Evolutionary conservation across 2,329 filamentous ascomycete species (phyloP).

Genomic region (Venturia effusa): DNA sequence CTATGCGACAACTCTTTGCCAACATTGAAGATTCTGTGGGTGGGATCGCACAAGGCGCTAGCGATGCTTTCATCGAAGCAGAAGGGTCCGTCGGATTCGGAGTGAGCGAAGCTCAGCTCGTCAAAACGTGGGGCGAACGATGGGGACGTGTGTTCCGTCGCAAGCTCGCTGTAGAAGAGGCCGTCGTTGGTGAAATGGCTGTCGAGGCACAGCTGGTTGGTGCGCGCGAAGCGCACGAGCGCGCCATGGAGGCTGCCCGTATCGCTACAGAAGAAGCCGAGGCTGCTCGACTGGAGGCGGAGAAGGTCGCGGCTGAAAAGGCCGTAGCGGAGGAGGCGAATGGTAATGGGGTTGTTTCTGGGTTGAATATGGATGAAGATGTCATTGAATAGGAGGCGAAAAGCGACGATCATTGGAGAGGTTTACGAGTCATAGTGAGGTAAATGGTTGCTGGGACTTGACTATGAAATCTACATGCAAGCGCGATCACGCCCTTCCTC

Average conservation of each 20-base stretch:
- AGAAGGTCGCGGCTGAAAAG: slow-evolving; percentile 13
- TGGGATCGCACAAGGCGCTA: slow-evolving; percentile 60
- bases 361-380: slow-evolving; percentile 1
- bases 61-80: slow-evolving; percentile 66
- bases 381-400: not conserved
- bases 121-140: slow-evolving; percentile 69
- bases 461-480: not conserved
- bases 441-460: not conserved
- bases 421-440: not conserved
- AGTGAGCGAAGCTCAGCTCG: slow-evolving; percentile 43
- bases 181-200: slow-evolving; percentile 45
- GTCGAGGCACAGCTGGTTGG: slow-evolving; percentile 32
- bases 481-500: not conserved
- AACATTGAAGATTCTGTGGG: slow-evolving; percentile 68
- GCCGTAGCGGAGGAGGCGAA: slow-evolving; percentile 2
- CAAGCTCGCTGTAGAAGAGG: slow-evolving; percentile 74
- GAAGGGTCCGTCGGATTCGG: slow-evolving; percentile 23
- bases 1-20: slow-evolving; percentile 70
- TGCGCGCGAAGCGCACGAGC: slow-evolving; percentile 12
- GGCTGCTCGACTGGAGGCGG: not conserved
- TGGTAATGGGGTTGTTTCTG: slow-evolving; percentile 2
- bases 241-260: slow-evolving; percentile 1
- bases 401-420: not conserved
- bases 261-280: not conserved
- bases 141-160: slow-evolving; percentile 81